Conservation (phyloP, 2,329 filamentous ascomycete species). For the Aspergillus sp. region DNA sequence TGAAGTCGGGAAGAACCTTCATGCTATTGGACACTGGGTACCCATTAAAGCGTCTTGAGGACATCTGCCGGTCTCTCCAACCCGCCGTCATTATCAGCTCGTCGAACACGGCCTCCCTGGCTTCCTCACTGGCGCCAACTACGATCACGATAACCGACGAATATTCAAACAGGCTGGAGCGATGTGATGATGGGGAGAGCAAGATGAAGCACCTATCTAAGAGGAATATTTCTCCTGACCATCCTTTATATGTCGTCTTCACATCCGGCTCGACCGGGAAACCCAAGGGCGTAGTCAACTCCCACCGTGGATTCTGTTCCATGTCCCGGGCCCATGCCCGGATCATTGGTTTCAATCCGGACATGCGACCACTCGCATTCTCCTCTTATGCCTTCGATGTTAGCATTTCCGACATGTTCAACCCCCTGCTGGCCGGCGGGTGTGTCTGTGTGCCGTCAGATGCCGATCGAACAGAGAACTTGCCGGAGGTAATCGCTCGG, state of each 20-base stretch:
- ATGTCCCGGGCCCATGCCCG: conserved; percentile 41
- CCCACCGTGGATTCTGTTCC: conserved; percentile 48
- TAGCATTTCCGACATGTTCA: conserved; percentile 43
- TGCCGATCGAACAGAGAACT: conserved; percentile 35
- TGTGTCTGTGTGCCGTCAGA: conserved; percentile 47
- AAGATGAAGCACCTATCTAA: not conserved
- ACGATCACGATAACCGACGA: too few species aligned
- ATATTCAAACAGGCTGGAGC: too few species aligned
- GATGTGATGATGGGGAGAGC: too few species aligned
- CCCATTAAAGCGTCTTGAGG: conserved; percentile 14
- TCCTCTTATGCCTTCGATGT: conserved; percentile 43
- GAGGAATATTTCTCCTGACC: not conserved
- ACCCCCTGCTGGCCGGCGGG: conserved; percentile 44
- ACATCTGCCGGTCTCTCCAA: conserved; percentile 2
- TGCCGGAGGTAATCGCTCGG: conserved; percentile 38
- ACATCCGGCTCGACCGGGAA: conserved; percentile 44
- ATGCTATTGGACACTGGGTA: conserved; percentile 20
- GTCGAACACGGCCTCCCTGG: too few species aligned
- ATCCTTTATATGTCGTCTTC: conserved; percentile 44
- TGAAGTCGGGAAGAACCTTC: conserved; percentile 21
- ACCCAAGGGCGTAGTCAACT: conserved; percentile 52
- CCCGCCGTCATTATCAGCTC: not conserved
- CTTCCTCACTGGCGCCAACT: too few species aligned
- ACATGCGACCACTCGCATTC: conserved; percentile 31
- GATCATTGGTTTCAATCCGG: conserved; percentile 38